Evolutionary conservation across 257 asterid genomes (phyloP).

Genomic region (Plantago major): DNA sequence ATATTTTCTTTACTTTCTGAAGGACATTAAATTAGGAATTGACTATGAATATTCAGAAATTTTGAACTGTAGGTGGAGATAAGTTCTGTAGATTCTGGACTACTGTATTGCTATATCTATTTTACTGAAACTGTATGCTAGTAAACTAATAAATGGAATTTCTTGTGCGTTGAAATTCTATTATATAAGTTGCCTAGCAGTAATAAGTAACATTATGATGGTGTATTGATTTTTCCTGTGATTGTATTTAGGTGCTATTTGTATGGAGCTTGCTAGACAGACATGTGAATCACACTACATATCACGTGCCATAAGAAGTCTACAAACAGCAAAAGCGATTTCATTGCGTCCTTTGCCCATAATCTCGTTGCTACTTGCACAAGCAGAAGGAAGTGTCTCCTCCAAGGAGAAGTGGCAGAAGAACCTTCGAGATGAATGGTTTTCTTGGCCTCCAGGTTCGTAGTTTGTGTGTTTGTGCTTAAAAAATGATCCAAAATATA

Average conservation of each 20-base stretch:
- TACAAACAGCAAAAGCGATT: conserved; percentile 57
- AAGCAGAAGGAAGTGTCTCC: conserved; percentile 92
- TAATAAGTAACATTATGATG: neutral
- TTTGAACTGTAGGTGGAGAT: too few species aligned
- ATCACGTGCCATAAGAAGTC: conserved; percentile 62
- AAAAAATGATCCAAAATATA: neutral
- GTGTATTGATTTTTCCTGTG: neutral
- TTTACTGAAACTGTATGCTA: too few species aligned
- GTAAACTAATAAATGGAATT: too few species aligned
- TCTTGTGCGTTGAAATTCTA: too few species aligned
- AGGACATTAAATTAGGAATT: neutral
- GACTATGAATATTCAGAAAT: too few species aligned
- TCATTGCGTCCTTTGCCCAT: conserved; percentile 51
- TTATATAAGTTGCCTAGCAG: too few species aligned
- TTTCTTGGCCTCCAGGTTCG: conserved; percentile 84
- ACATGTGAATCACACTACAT: conserved; percentile 66
- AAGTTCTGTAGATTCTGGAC: too few species aligned
- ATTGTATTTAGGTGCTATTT: conserved; percentile 58
- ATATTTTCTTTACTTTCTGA: neutral
- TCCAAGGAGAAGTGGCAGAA: conserved; percentile 66
- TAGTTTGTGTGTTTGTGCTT: conserved; percentile 17
- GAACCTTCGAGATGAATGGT: conserved; percentile 70
- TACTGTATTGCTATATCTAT: too few species aligned
- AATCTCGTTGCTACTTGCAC: conserved; percentile 68
- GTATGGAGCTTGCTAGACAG: conserved; percentile 86